Base-by-base conservation (phyloP, 2,329 filamentous ascomycete species). In the Verticillium longisporum region DNA sequence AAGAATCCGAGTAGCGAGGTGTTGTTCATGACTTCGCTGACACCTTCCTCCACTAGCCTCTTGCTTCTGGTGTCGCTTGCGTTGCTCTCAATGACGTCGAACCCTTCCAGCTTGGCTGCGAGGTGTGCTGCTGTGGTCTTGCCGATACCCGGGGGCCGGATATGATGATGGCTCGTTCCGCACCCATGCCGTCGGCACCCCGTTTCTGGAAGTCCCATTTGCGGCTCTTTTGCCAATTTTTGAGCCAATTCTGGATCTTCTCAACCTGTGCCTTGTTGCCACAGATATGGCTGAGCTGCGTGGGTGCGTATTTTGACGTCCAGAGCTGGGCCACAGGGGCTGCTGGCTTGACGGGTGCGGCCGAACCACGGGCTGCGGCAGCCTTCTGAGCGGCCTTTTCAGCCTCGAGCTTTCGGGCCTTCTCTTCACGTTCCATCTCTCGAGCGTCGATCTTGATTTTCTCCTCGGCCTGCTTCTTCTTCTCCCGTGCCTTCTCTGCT, bases 51-150 rank as follows among this genome's bases (percentile, higher is more conserved):
- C 34, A 99, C 91, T 26, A 99, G 81, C 72, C 95, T 97, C 78
- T 99, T 99, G 78, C 94, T 98, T 72, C 95, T 85, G 2, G 91
- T 90, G 72, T 99, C 95, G 74, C 93, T 98, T 38, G 95, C 95
- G 71, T 99, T 99, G 70, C 88, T 95, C 78, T 99, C 95, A 13
- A 99, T 81, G 54, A 97, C 84, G 73, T 99, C 95, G 70, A 92
- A 98, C 1, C 94, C 93, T 71, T 96, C 93, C 21, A 98, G 78
- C 70, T 92, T 96, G 0, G 95, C 94, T 15, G 96, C 91, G 34
- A 99, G 80, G 78, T 99, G 95, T 31, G 95, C 95, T 57, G 96
- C 92, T 36, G 95, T 99, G 2, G 95, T 99, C 77, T 99, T 99
- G 67, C 95, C 95, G 66, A 99, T 97, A 18, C 95, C 95, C 34